A percentile compares a stretch with the other conserved stretches of the same genome.
Evolutionary conservation across 2,329 filamentous ascomycete genomes (phyloP).

Genomic region (Fusarium xylarioides): DNA sequence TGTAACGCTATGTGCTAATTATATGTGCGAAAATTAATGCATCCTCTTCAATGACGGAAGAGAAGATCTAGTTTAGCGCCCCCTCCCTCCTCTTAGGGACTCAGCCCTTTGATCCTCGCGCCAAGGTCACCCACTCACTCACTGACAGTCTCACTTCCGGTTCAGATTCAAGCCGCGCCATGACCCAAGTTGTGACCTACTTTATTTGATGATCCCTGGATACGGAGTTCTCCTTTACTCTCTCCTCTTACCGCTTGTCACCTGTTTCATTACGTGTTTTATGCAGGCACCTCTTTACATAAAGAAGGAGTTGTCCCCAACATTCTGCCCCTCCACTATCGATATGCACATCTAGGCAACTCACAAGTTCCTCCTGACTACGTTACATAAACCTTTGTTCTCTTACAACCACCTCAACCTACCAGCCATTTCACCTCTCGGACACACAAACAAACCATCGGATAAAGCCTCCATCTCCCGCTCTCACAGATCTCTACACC

Average conservation of each 20-base stretch:
- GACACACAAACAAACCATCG: background rate
- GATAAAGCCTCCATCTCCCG: background rate
- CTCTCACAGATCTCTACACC: background rate
- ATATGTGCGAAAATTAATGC: slow-evolving; percentile 6
- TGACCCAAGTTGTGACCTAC: slow-evolving; percentile 7
- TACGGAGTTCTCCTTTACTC: background rate
- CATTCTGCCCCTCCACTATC: slow-evolving; percentile 7
- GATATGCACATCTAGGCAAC: slow-evolving; percentile 10
- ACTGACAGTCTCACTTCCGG: background rate
- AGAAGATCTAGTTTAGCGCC: slow-evolving; percentile 4
- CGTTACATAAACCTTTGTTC: background rate
- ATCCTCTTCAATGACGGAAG: slow-evolving; percentile 16
- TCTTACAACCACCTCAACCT: background rate
- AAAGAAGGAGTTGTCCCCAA: slow-evolving; percentile 30
- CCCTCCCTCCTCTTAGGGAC: slow-evolving; percentile 7
- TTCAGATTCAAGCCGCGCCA: background rate
- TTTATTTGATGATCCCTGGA: slow-evolving; percentile 2
- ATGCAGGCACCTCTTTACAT: slow-evolving; percentile 22
- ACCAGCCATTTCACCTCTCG: background rate
- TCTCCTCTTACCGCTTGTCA: slow-evolving; percentile 16
- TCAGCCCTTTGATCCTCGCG: slow-evolving; percentile 1
- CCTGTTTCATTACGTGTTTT: slow-evolving; percentile 8
- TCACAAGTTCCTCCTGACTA: background rate
- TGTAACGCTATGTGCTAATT: slow-evolving; percentile 1
- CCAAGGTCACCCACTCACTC: slow-evolving; percentile 4